These are phyloP conservation scores for Amaranthus hypochondriacus DNA, from an alignment of 148 eudicot genomes.

Conservation along the genomic window DNA sequence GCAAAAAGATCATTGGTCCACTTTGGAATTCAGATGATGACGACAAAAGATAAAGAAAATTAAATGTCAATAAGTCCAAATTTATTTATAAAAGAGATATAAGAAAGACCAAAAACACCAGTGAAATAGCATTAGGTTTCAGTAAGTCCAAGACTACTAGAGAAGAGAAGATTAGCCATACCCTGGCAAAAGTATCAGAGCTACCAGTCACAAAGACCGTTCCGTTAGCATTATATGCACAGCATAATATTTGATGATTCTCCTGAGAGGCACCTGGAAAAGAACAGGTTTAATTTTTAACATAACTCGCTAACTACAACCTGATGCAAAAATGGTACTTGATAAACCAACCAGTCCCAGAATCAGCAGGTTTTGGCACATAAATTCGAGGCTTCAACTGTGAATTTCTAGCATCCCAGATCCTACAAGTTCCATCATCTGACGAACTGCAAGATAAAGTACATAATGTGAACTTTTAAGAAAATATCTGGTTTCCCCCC, in stretches of 20 bases:
- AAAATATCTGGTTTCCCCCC: background rate
- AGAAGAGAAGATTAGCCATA: constrained; percentile 27
- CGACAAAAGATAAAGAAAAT: background rate
- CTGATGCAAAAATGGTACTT: background rate
- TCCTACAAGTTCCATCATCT: constrained; percentile 94
- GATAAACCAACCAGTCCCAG: constrained; percentile 39
- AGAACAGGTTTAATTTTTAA: constrained; percentile 1
- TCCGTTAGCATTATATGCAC: constrained; percentile 91
- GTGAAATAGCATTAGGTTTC: background rate
- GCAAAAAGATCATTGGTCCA: background rate
- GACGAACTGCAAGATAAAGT: constrained; percentile 55
- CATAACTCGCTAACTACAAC: background rate
- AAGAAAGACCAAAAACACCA: background rate
- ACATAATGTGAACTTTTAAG: constrained; percentile 5
- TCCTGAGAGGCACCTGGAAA: constrained; percentile 36
- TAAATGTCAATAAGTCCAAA: background rate
- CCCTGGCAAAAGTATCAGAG: constrained; percentile 95
- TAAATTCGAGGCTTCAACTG: constrained; percentile 68
- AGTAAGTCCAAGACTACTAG: background rate
- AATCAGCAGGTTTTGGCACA: constrained; percentile 61
- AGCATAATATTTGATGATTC: constrained; percentile 73
- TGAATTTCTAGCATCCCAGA: constrained; percentile 92
- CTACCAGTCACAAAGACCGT: constrained; percentile 95
- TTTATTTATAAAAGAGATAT: background rate
- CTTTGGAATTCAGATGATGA: background rate